Evolutionary conservation across 805 yeast genomes (phyloP).

Genomic region (Wickerhamomyces queroliae): DNA sequence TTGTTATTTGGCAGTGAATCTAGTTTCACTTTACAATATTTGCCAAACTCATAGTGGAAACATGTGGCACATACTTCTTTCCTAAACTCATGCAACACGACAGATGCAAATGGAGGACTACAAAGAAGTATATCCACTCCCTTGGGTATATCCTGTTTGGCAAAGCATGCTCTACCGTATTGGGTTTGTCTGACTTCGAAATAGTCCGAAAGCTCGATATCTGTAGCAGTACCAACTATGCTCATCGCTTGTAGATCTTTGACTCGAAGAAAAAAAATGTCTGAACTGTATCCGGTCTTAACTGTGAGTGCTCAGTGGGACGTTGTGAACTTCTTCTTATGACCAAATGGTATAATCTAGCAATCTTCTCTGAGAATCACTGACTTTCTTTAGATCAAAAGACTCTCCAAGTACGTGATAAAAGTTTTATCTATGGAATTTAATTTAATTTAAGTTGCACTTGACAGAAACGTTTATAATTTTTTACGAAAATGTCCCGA

Average conservation of each 20-base stretch:
- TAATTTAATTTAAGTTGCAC: too few species aligned
- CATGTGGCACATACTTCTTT: conserved; percentile 60
- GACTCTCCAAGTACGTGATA: too few species aligned
- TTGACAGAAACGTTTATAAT: too few species aligned
- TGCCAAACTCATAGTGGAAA: conserved; percentile 42
- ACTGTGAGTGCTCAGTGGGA: too few species aligned
- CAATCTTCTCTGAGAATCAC: too few species aligned
- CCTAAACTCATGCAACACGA: conserved; percentile 45
- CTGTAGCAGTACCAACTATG: conserved; percentile 5
- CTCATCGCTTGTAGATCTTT: background rate
- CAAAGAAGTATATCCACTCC: conserved; percentile 37
- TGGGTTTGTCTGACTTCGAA: conserved; percentile 34
- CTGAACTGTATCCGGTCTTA: too few species aligned
- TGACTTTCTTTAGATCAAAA: too few species aligned
- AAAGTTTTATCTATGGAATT: too few species aligned
- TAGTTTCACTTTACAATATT: conserved; percentile 36
- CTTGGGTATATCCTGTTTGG: conserved; percentile 31
- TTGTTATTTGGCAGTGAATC: conserved; percentile 6
- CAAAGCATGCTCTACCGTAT: conserved; percentile 61
- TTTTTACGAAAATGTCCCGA: too few species aligned
- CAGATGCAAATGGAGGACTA: conserved; percentile 37
- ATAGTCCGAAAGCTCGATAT: conserved; percentile 22
- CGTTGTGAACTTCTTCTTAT: too few species aligned
- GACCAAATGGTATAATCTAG: too few species aligned
- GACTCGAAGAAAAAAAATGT: background rate